These are phyloP conservation scores for Xylariales sp. DNA, from an alignment of 2,329 filamentous ascomycete species.

Conservation along the genomic window DNA sequence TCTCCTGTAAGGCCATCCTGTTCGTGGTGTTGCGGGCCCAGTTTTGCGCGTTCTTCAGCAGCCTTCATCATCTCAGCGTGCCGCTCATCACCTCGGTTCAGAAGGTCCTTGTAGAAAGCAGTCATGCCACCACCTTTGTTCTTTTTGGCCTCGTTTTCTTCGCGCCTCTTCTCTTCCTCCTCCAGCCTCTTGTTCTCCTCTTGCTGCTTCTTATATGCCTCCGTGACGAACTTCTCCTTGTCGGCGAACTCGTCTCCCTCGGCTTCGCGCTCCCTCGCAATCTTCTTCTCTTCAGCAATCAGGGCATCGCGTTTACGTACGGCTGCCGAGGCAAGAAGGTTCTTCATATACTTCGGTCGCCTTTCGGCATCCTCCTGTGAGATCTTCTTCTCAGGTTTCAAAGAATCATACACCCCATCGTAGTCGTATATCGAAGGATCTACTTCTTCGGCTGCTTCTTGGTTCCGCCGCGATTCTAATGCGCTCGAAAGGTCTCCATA, in stretches of 20 bases:
- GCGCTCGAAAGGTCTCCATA: conserved; percentile 65
- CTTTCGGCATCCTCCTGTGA: conserved; percentile 49
- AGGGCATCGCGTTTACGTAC: conserved; percentile 73
- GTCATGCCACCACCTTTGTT: conserved; percentile 69
- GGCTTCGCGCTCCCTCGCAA: conserved; percentile 71
- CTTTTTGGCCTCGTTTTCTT: conserved; percentile 61
- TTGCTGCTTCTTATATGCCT: conserved; percentile 77
- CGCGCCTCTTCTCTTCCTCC: conserved; percentile 63
- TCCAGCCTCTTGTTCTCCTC: conserved; percentile 68
- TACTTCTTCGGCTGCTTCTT: conserved; percentile 59
- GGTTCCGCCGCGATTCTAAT: conserved; percentile 58
- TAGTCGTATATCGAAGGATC: conserved; percentile 82
- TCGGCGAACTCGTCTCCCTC: conserved; percentile 78
- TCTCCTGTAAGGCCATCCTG: conserved; percentile 28
- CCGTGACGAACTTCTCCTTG: conserved; percentile 84
- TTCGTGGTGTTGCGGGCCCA: conserved; percentile 27
- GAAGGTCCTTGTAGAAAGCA: conserved; percentile 71
- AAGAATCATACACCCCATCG: conserved; percentile 74
- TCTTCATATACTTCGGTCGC: conserved; percentile 75
- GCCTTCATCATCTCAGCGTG: conserved; percentile 68
- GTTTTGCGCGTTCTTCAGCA: conserved; percentile 49
- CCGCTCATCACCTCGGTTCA: conserved; percentile 65
- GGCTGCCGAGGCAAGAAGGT: conserved; percentile 67
- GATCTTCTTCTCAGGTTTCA: conserved; percentile 59
- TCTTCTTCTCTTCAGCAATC: conserved; percentile 75